Conservation (phyloP, 1,284 basidiomycete species). For the Rhodotorula sp. region DNA sequence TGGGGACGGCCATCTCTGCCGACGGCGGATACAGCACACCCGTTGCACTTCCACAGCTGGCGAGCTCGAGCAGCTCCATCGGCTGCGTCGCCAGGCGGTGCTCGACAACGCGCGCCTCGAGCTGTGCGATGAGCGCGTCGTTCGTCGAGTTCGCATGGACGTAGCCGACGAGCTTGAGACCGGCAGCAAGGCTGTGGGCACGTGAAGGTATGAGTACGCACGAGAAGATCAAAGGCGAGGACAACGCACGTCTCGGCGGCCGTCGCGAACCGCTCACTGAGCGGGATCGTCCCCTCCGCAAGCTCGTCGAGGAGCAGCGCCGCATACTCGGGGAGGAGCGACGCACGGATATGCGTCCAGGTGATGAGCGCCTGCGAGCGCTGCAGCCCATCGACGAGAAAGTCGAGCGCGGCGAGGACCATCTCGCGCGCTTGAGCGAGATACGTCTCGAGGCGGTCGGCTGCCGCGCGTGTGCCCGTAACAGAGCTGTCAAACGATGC, state of each 20-base stretch:
- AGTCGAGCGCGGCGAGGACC: neutral
- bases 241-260: neutral
- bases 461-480: neutral
- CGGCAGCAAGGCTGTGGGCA: neutral
- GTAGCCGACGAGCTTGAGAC: neutral
- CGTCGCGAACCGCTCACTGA: neutral
- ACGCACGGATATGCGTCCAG: neutral
- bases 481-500: neutral
- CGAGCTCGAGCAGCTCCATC: neutral
- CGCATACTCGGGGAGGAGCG: neutral
- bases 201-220: neutral
- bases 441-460: neutral
- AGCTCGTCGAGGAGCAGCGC: neutral
- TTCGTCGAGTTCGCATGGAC: neutral
- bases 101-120: neutral
- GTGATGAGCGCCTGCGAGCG: neutral
- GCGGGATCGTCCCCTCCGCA: neutral
- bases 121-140: neutral
- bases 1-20: no score
- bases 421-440: neutral
- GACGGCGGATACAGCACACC: no score
- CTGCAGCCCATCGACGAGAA: neutral
- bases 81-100: neutral
- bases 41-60: no score
- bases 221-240: neutral